Evolutionary conservation across 345 rosid species (phyloP).

Genomic region (Eucalyptus cloeziana): DNA sequence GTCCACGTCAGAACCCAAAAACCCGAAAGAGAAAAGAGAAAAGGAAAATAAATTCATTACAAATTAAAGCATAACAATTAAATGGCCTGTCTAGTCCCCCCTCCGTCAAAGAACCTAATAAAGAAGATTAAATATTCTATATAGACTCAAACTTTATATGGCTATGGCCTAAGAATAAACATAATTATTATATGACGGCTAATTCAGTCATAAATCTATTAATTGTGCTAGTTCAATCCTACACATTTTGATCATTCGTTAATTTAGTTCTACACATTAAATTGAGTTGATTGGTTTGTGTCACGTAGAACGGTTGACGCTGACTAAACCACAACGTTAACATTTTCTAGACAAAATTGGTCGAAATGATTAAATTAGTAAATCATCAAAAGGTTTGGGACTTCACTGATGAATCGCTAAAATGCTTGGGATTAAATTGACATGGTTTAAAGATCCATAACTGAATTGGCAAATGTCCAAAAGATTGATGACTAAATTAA

Average conservation of each 20-base stretch:
- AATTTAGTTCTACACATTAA: too few species aligned
- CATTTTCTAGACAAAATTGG: too few species aligned
- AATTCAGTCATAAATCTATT: rapidly evolving
- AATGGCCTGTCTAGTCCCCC: background rate
- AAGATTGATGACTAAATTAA: too few species aligned
- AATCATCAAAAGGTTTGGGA: too few species aligned
- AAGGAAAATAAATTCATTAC: background rate
- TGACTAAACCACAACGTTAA: rapidly evolving
- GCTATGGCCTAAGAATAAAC: background rate
- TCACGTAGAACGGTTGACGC: rapidly evolving
- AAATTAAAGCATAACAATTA: background rate
- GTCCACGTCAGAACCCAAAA: background rate
- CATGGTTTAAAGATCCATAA: rapidly evolving
- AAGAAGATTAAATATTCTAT: background rate
- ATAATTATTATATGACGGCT: too few species aligned
- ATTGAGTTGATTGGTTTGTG: background rate
- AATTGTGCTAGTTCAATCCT: too few species aligned
- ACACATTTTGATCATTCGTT: background rate
- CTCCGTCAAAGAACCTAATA: background rate
- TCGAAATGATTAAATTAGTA: rapidly evolving
- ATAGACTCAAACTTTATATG: background rate
- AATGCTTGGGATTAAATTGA: background rate
- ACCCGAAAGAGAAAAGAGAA: background rate
- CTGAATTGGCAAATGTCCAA: rapidly evolving
- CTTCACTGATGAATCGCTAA: rapidly evolving